Evolutionary conservation across 305 asterid species (phyloP), one percentile per base, ranked within the genome.

Genomic region (Ilex paraguariensis): DNA sequence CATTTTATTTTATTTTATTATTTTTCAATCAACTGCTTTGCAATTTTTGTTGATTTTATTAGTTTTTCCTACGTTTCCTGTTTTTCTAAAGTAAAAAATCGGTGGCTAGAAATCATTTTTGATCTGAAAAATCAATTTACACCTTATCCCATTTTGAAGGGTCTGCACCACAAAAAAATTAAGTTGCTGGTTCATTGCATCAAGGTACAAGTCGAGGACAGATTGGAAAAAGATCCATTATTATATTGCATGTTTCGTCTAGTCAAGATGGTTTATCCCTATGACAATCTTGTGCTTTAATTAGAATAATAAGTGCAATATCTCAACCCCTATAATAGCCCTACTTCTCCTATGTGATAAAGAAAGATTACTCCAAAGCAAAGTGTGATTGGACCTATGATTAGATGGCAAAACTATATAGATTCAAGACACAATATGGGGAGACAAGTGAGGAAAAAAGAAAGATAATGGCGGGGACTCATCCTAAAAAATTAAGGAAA

Each of bases 171-270:
- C 28, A 21, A 1, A 21, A 21, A 21, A 21, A 21, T 21, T 21
- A 21, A 21, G 28, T 21, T 21, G 28, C 28, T 21, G 2, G 28
- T 21, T 21, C 28, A 21, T 21, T 21, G 2, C 28, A 21, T 21
- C 28, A 21, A 21, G 28, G 28, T 21, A 21, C 28, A 21, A 1
- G 2, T 21, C 1, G 28, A 21, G 28, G 28, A 21, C 28, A 21
- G 28, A 21, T 21, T 21, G 28, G 28, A 21, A 21, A 21, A 21
- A 21, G 28, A 54, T 56, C 42, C 59, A 76, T 65, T 69, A 76
- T 73, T 72, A 31, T 59, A 63, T 75, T 75, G 73, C 76, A 32
- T 52, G 66, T 71, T 68, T 69, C 66, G 80, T 75, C 66, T 63
- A 75, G 69, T 68, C 83, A 71, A 71, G 70, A 13, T 49, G 58